These are phyloP conservation scores for Musa troglodytarum DNA, from an alignment of 176 grass and related monocot genomes.

Conservation along the genomic window DNA sequence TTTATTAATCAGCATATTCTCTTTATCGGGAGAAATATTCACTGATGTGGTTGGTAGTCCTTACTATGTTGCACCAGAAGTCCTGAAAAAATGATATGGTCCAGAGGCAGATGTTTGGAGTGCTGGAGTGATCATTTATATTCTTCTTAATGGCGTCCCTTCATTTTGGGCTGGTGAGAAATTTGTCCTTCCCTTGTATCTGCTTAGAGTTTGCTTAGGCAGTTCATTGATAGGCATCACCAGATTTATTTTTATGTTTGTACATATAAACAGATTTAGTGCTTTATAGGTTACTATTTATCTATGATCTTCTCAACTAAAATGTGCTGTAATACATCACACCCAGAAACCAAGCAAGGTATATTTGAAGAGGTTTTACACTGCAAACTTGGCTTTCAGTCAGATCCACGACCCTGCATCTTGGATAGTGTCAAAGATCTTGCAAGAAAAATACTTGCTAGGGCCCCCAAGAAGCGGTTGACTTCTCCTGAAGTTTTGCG, in stretches of 20 bases:
- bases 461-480: conserved; percentile 3
- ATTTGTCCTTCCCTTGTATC: not conserved
- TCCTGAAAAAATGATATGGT: conserved; percentile 12
- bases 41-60: conserved; percentile 14
- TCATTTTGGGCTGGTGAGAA: conserved; percentile 14
- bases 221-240: not conserved
- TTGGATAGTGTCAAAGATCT: conserved; percentile 8
- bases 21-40: conserved; percentile 10
- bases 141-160: conserved; percentile 14
- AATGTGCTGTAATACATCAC: not conserved
- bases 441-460: conserved; percentile 12
- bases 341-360: conserved; percentile 8
- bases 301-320: not conserved
- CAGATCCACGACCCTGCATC: conserved; percentile 16
- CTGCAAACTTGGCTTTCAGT: not conserved
- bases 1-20: not conserved
- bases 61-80: conserved; percentile 16
- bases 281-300: not conserved
- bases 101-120: conserved; percentile 14
- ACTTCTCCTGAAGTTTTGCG: conserved; percentile 11
- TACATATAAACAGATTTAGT: not conserved
- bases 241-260: not conserved
- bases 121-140: conserved; percentile 15
- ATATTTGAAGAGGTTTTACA: conserved; percentile 17
- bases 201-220: not conserved